Conservation (phyloP, 78 protist genomes). For the Polysphondylium violaceum region DNA sequence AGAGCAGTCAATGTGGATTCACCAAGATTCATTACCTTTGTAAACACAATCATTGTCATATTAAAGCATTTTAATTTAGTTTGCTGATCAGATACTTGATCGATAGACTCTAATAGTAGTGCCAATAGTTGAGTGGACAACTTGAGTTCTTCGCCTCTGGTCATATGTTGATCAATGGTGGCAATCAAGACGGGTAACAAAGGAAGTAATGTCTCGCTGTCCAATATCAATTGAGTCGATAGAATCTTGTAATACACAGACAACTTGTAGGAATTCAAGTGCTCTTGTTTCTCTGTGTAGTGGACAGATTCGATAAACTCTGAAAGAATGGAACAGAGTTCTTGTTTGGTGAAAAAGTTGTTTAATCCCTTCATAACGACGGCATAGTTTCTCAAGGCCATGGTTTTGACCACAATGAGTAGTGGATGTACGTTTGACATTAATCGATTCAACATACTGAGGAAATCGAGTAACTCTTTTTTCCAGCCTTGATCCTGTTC, state of each 20-base stretch:
- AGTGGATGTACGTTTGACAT: slow-evolving; percentile 42
- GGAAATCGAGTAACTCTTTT: slow-evolving; percentile 19
- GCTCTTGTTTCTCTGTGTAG: slow-evolving; percentile 45
- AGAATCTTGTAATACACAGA: slow-evolving; percentile 40
- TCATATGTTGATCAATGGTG: slow-evolving; percentile 57
- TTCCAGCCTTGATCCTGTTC: slow-evolving; percentile 38
- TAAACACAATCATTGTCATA: slow-evolving; percentile 8
- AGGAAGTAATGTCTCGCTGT: slow-evolving; percentile 3
- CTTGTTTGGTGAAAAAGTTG: slow-evolving; percentile 33
- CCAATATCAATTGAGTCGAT: slow-evolving; percentile 30
- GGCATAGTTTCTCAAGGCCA: slow-evolving; percentile 53
- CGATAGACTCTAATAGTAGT: slow-evolving; percentile 39
- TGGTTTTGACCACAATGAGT: slow-evolving; percentile 48
- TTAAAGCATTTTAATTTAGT: slow-evolving; percentile 9
- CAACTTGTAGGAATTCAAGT: slow-evolving; percentile 45
- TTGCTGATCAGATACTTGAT: background rate
- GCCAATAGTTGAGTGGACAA: slow-evolving; percentile 45
- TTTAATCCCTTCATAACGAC: slow-evolving; percentile 49
- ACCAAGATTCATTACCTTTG: slow-evolving; percentile 12
- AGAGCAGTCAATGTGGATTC: slow-evolving; percentile 4
- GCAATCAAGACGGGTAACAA: slow-evolving; percentile 30
- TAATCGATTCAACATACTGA: slow-evolving; percentile 10
- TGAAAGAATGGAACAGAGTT: slow-evolving; percentile 41
- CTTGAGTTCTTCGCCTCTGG: slow-evolving; percentile 24
- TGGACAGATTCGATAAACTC: slow-evolving; percentile 48